Base-by-base conservation (phyloP, 2,329 filamentous ascomycete species). In the Graphilbum ipis-grandicollis region DNA sequence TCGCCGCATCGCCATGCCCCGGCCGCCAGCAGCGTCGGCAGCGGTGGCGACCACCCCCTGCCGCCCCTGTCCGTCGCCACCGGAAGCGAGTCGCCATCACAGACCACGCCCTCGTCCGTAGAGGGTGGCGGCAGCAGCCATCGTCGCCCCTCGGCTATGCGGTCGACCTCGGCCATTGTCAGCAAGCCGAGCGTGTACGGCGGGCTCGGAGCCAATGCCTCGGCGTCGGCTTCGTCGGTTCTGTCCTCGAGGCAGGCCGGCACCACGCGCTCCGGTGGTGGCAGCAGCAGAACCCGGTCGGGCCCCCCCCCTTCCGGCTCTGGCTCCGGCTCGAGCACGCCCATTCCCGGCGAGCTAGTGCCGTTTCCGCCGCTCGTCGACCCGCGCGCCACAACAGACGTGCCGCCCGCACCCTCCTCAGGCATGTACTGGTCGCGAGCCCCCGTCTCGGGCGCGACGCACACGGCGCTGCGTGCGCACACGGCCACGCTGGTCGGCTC, bases 381-480 rank as follows among this genome's bases (percentile, higher is more conserved):
- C 45, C 62, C 68, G 10, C 58, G 57, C 33, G 66, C 64, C 19
- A 68, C 68, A 2, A 65, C 71, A 6, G 67, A 77, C 40, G 72
- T 79, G 15, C 60, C 66, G 9, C 60, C 66, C 3, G 73, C 75
- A 14, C 75, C 75, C 19, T 68, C 75, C 15, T 75, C 71, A 34
- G 75, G 75, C 47, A 79, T 80, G 75, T 80, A 80, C 57, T 79
- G 75, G 74, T 77, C 72, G 37, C 65, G 63, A 26, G 74, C 75
- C 9, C 69, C 68, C 8, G 63, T 70, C n/a, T 78, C 74, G 3
- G 75, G 75, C 19, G 58, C 63, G 19, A 58, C 71, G 29, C 72
- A 75, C 48, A 68, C 70, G 14, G 65, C 69, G 19, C 55, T 79
- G 40, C 66, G 75, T 38, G 75, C 75, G 14, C 75, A 80, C 53